Evolutionary conservation across 2,329 filamentous ascomycete species (phyloP).

Genomic region (Beauveria brongniartii): DNA sequence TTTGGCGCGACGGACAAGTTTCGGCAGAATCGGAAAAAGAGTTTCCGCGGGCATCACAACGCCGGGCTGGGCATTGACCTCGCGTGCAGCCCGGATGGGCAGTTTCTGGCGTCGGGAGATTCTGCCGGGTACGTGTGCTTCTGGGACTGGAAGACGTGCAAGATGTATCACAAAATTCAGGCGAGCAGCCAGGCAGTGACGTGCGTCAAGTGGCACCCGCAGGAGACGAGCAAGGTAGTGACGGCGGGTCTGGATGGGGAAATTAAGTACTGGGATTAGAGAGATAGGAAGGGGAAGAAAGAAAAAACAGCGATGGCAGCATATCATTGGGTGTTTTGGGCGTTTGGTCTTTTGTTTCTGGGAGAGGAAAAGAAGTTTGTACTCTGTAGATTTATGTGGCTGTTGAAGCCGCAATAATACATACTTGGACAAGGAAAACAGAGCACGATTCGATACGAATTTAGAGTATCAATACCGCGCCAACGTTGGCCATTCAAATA

Average conservation of each 20-base stretch:
- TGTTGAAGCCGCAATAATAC: background rate
- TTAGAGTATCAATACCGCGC: background rate
- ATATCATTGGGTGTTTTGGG: slow-evolving; percentile 9
- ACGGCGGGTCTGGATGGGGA: slow-evolving; percentile 84
- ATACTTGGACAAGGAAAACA: background rate
- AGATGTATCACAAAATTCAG: slow-evolving; percentile 95
- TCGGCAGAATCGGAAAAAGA: slow-evolving; percentile 95
- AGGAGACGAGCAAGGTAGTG: slow-evolving; percentile 89
- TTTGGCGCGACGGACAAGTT: slow-evolving; percentile 94
- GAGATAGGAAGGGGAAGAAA: background rate
- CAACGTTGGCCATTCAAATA: slow-evolving; percentile 13
- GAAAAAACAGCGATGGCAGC: background rate
- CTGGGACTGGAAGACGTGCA: slow-evolving; percentile 99
- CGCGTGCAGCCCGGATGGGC: slow-evolving; percentile 80
- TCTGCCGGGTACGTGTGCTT: slow-evolving; percentile 85
- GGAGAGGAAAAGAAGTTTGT: background rate
- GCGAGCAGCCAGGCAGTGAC: slow-evolving; percentile 76
- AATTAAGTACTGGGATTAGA: slow-evolving; percentile 88
- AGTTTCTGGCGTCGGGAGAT: slow-evolving; percentile 83
- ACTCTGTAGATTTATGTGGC: background rate
- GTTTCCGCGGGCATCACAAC: slow-evolving; percentile 91
- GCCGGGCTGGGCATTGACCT: slow-evolving; percentile 90
- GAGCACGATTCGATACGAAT: background rate
- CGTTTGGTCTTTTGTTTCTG: background rate
- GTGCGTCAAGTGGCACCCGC: slow-evolving; percentile 92